Evolutionary conservation across 106 monocot species (phyloP), one percentile per base, ranked within the genome.

Genomic region (Acorus gramineus): DNA sequence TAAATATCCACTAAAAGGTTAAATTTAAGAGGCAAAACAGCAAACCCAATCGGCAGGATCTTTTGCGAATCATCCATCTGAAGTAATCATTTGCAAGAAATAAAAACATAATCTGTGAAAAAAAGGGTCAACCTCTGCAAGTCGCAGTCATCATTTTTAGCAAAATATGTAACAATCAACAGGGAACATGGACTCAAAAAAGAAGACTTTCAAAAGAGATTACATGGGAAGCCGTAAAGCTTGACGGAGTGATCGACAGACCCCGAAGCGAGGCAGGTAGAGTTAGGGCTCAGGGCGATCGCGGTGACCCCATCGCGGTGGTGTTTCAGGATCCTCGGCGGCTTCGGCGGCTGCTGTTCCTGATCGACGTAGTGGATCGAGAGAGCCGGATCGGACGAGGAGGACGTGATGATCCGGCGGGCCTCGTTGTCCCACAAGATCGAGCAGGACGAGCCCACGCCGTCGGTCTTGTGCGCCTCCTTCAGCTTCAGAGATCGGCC

Each of bases 211-310:
- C 28, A 28, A 28, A 28, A 28, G 28, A 28, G n/a, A 8, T 52
- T 67, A 95, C 98, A 74, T 44, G 92, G 98, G 63, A 98, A 92
- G 59, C 57, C 68, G 12, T 76, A 89, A 62, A 98, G 76, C 81
- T 98, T 92, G 71, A 98, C 92, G 49, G 88, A 92, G 76, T 89
- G 98, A 50, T 98, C 92, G 45, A 92, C 49, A 49, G 98, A 98
- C 7, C 83, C 92, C 46, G 92, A 89, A 8, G 98, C 98, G 12
- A 98, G 81, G 50, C 81, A 75, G 47, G 59, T 48, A 14, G 74
- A 70, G 42, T 62, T 58, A 8, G 98, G 92, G 70, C 73, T 81
- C 14, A 98, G 70, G 43, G 98, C 92, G 72, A 98, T 77, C 8
- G 85, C 85, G 45, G 88, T 92, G 55, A 98, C 85, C 14, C 91